Evolutionary conservation across 2,329 filamentous ascomycete genomes (phyloP).

Genomic region (Trematosphaeria pertusa): DNA sequence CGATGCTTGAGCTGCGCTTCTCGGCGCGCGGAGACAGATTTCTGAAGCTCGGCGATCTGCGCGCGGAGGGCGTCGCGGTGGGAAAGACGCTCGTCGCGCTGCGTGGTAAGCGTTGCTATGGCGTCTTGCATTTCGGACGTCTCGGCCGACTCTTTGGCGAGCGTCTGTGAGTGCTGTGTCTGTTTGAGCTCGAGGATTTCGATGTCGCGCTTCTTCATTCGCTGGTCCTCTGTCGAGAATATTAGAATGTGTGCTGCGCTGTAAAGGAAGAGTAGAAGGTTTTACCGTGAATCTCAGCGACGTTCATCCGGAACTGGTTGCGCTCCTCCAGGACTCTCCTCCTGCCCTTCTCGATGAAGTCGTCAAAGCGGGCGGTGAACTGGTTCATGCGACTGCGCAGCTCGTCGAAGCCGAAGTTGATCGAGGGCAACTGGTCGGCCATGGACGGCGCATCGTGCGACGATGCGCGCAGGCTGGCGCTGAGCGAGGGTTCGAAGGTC

Average conservation of each 20-base stretch:
- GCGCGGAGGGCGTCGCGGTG: slow-evolving; percentile 63
- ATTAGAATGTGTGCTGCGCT: slow-evolving; percentile 10
- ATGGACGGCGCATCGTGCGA: slow-evolving; percentile 69
- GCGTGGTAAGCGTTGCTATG: slow-evolving; percentile 62
- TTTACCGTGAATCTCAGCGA: slow-evolving; percentile 87
- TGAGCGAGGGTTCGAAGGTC: slow-evolving; percentile 73
- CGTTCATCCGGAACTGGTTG: slow-evolving; percentile 89
- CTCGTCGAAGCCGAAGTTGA: slow-evolving; percentile 96
- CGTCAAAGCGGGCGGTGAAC: slow-evolving; percentile 89
- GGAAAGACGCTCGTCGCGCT: slow-evolving; percentile 62
- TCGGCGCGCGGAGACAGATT: slow-evolving; percentile 71
- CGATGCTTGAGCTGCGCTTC: slow-evolving; percentile 77
- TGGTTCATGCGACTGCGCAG: slow-evolving; percentile 93
- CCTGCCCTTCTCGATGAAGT: slow-evolving; percentile 89
- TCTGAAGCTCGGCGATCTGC: slow-evolving; percentile 70
- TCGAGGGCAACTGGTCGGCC: slow-evolving; percentile 80
- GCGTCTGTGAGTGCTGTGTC: slow-evolving; percentile 72
- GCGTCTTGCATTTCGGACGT: slow-evolving; percentile 68
- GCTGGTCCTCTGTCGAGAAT: slow-evolving; percentile 75
- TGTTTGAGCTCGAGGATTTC: slow-evolving; percentile 79
- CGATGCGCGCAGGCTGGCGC: slow-evolving; percentile 67
- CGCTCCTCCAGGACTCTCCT: slow-evolving; percentile 91
- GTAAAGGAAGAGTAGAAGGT: slow-evolving; percentile 20
- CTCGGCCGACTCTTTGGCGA: slow-evolving; percentile 79
- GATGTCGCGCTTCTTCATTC: slow-evolving; percentile 86